Conservation (phyloP, 2,329 filamentous ascomycete genomes). For the Ustulina deusta region DNA sequence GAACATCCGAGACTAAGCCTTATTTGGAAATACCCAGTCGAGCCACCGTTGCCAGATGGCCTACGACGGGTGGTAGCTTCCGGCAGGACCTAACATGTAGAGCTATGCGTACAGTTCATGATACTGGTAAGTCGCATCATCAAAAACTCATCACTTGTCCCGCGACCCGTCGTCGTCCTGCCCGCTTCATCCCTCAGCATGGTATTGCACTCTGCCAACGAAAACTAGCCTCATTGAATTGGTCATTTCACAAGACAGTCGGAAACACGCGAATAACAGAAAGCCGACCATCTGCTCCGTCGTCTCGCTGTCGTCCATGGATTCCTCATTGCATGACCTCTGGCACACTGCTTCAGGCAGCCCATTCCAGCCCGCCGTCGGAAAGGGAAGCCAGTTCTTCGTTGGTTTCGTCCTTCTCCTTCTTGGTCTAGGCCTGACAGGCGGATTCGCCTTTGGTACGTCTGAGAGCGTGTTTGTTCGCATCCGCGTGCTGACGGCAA, state of each 20-base stretch:
- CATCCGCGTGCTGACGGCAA: slow-evolving; percentile 24
- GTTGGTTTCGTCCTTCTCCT: slow-evolving; percentile 82
- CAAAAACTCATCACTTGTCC: background rate
- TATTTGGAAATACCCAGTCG: slow-evolving; percentile 21
- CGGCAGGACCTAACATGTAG: no score
- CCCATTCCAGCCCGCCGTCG: slow-evolving; percentile 83
- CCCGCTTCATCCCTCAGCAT: slow-evolving; percentile 11
- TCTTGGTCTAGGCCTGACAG: slow-evolving; percentile 77
- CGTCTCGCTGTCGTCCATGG: slow-evolving; percentile 65
- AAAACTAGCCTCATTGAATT: slow-evolving; percentile 13
- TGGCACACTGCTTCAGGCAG: slow-evolving; percentile 93
- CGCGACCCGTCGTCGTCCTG: background rate
- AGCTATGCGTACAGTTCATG: slow-evolving; percentile 23
- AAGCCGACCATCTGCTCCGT: background rate
- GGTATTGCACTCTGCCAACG: slow-evolving; percentile 1
- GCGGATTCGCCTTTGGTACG: slow-evolving; percentile 88
- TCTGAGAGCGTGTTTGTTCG: background rate
- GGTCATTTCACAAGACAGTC: background rate
- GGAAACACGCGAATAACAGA: slow-evolving; percentile 13
- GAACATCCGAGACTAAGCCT: slow-evolving; percentile 18
- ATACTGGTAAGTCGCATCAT: background rate
- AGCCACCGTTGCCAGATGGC: slow-evolving; percentile 32
- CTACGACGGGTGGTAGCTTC: no score
- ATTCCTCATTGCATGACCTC: slow-evolving; percentile 85
- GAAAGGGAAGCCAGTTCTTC: slow-evolving; percentile 86